A percentile compares a stretch with the other conserved stretches of the same genome.
phyloP scores from a whole-genome alignment of 1,284 basidiomycete genomes.

The Heterobasidion annosum region DNA sequence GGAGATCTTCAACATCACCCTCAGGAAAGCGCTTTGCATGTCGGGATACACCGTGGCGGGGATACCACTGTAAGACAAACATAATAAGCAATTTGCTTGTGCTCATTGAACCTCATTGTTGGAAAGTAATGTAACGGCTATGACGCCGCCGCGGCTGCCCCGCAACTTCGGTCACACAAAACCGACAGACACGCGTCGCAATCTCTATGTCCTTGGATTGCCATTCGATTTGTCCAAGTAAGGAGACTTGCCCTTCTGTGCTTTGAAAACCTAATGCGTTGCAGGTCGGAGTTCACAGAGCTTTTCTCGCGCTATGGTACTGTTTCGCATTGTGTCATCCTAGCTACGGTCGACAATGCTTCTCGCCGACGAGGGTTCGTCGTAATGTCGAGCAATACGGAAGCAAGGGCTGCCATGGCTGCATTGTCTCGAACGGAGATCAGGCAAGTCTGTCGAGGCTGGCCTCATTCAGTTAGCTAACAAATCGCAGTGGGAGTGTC shows the following conservation, averaged over 20 bases:
- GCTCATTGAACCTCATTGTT: background rate
- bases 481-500: slow-evolving; percentile 42
- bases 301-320: slow-evolving; percentile 55
- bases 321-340: slow-evolving; percentile 65
- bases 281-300: slow-evolving; percentile 49
- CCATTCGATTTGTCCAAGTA: slow-evolving; percentile 73
- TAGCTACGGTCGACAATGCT: slow-evolving; percentile 72
- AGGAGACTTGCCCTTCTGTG: slow-evolving; percentile 9
- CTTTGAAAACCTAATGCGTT: background rate
- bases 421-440: slow-evolving; percentile 56
- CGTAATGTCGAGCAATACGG: slow-evolving; percentile 63
- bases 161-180: slow-evolving; percentile 16
- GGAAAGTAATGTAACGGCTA: slow-evolving; percentile 25
- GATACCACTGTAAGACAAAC: slow-evolving; percentile 36
- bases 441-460: slow-evolving; percentile 32
- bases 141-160: slow-evolving; percentile 11
- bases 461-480: background rate
- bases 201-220: slow-evolving; percentile 71
- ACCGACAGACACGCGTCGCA: slow-evolving; percentile 50
- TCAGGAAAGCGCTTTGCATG: slow-evolving; percentile 54
- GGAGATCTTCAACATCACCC: slow-evolving; percentile 15
- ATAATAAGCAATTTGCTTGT: background rate
- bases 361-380: slow-evolving; percentile 73
- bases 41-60: slow-evolving; percentile 54
- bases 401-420: slow-evolving; percentile 59